Conservation (phyloP, 2,329 filamentous ascomycete species). For the Lizonia empirigonia region DNA sequence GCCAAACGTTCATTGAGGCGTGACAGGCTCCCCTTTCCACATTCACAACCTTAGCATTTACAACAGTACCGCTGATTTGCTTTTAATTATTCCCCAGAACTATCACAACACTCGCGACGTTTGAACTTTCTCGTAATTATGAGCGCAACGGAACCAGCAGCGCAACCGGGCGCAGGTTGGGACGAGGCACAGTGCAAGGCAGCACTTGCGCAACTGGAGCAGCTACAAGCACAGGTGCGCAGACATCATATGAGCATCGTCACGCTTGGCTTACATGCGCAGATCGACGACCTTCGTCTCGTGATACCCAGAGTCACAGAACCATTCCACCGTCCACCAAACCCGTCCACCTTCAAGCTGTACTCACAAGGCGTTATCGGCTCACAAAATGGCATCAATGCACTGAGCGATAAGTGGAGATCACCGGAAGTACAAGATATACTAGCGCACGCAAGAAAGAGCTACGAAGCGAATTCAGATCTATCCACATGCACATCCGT, state of each 20-base stretch:
- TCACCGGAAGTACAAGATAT: constrained; percentile 44
- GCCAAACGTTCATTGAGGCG: constrained; percentile 15
- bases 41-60: constrained; percentile 12
- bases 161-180: constrained; percentile 36
- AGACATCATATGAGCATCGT: not conserved
- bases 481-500: constrained; percentile 44
- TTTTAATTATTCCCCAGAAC: not conserved
- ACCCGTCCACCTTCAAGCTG: constrained; percentile 44
- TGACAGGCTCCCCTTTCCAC: not conserved
- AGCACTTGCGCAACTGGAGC: constrained; percentile 53
- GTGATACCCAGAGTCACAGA: constrained; percentile 51
- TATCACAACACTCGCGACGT: not conserved
- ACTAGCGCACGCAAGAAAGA: constrained; percentile 45
- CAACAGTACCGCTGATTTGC: constrained; percentile 1
- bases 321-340: constrained; percentile 43
- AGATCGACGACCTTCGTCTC: constrained; percentile 53
- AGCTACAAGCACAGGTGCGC: constrained; percentile 51
- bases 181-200: constrained; percentile 49
- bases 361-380: constrained; percentile 47
- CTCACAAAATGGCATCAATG: constrained; percentile 45
- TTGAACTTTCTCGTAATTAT: constrained; percentile 16
- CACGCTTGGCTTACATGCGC: constrained; percentile 9
- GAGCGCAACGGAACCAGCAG: constrained; percentile 20
- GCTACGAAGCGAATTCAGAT: constrained; percentile 45
- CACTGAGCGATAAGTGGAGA: constrained; percentile 48